phyloP scores from a whole-genome alignment of 139 green algal genomes.

The Tetraselmis striata region DNA sequence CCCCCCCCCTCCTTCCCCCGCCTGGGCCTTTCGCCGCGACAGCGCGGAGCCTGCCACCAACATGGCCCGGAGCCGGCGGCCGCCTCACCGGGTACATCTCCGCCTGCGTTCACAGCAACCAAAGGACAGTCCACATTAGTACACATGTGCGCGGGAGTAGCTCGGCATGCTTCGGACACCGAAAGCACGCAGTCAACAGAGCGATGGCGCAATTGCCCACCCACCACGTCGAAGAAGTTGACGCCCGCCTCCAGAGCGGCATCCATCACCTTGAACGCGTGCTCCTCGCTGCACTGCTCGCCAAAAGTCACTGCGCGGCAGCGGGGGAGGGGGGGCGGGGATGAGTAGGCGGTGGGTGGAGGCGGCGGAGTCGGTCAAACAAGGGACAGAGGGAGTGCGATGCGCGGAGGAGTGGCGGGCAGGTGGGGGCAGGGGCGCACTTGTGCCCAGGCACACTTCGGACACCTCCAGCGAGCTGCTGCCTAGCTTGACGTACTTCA shows the following conservation, averaged over 20 bases:
- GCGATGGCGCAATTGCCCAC: constrained; percentile 36
- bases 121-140: background rate
- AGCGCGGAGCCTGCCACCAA: background rate
- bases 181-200: no score
- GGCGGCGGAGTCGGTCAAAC: no score
- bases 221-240: constrained; percentile 63
- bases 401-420: background rate
- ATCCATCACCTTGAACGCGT: constrained; percentile 47
- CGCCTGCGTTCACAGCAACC: no score
- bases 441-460: constrained; percentile 54
- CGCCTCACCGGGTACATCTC: constrained; percentile 36
- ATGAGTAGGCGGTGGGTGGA: no score
- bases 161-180: no score
- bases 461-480: constrained; percentile 52
- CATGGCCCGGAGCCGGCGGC: background rate
- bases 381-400: no score
- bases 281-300: constrained; percentile 48
- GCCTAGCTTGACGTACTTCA: constrained; percentile 35
- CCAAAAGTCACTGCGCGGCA: constrained; percentile 20
- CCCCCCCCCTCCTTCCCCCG: no score
- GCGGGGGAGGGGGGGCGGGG: no score
- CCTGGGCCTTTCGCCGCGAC: no score
- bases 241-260: constrained; percentile 37
- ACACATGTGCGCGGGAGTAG: background rate
- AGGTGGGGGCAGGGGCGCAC: constrained; percentile 1